phyloP scores from a whole-genome alignment of 176 grass and related monocot species.

The Thinopyrum elongatum region DNA sequence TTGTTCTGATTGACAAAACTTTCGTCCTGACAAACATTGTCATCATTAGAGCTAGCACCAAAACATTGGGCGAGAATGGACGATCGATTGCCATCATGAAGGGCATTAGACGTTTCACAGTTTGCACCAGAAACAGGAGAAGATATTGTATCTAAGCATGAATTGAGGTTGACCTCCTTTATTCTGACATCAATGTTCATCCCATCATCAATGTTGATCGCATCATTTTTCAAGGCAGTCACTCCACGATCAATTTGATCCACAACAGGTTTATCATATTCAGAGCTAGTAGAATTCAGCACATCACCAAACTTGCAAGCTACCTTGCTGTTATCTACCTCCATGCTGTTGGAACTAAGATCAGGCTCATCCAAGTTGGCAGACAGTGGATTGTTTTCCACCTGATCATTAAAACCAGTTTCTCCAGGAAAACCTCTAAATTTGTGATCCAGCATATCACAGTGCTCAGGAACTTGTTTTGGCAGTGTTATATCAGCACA shows the following conservation, averaged over 20 bases:
- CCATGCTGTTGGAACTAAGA: slow-evolving; percentile 41
- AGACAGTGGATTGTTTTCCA: slow-evolving; percentile 17
- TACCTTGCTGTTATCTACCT: slow-evolving; percentile 32
- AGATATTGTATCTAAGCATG: slow-evolving; percentile 43
- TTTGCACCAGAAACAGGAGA: slow-evolving; percentile 53
- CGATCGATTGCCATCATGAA: slow-evolving; percentile 33
- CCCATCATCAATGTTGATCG: slow-evolving; percentile 28
- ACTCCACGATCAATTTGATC: slow-evolving; percentile 37
- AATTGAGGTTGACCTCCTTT: slow-evolving; percentile 58
- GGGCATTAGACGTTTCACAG: slow-evolving; percentile 43
- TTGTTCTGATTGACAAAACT: slow-evolving; percentile 36
- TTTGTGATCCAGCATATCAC: slow-evolving; percentile 38
- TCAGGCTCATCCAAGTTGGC: slow-evolving; percentile 25
- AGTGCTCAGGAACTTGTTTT: slow-evolving; percentile 24
- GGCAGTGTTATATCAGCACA: slow-evolving; percentile 20
- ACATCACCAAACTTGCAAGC: slow-evolving; percentile 13
- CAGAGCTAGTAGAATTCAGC: slow-evolving; percentile 17
- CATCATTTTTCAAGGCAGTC: slow-evolving; percentile 32
- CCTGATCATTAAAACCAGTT: slow-evolving; percentile 28
- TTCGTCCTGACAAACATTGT: slow-evolving; percentile 39
- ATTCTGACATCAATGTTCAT: slow-evolving; percentile 30
- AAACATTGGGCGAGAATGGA: slow-evolving; percentile 44
- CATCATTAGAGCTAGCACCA: slow-evolving; percentile 44
- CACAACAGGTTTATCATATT: slow-evolving; percentile 35
- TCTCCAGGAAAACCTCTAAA: slow-evolving; percentile 21